Conservation (phyloP, 345 rosid genomes). For the Lumnitzera littorea region DNA sequence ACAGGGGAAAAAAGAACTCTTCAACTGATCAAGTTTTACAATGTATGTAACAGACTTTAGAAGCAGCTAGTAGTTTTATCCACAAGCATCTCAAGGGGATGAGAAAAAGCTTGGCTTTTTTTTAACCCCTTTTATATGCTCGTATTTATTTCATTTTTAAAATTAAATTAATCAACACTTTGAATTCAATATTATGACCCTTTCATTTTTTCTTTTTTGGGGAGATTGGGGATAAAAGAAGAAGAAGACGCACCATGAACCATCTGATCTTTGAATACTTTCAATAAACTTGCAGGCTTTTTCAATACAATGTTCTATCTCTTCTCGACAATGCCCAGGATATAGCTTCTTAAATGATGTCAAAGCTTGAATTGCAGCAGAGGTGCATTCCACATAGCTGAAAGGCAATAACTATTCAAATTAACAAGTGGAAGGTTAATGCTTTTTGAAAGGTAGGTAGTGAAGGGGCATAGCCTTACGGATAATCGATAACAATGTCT, state of each 20-base stretch:
- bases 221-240: constrained; percentile 4
- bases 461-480: constrained; percentile 42
- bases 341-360: constrained; percentile 49
- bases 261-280: constrained; percentile 66
- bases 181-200: constrained; percentile 1
- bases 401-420: constrained; percentile 14
- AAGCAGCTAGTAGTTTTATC: no score
- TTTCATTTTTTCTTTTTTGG: background rate
- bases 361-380: constrained; percentile 90
- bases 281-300: constrained; percentile 62
- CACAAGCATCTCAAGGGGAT: no score
- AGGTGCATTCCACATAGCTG: constrained; percentile 92
- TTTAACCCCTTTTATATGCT: background rate
- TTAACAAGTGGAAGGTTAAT: background rate
- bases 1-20: no score
- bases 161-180: background rate
- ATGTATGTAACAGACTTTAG: no score
- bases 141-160: no score
- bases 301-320: constrained; percentile 63
- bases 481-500: constrained; percentile 90
- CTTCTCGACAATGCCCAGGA: constrained; percentile 73
- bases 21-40: no score
- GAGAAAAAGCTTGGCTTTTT: no score
- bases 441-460: no score
- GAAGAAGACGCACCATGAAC: constrained; percentile 72